Evolutionary conservation across 306 rosid species (phyloP).

Genomic region (Casuarina equisetifolia): DNA sequence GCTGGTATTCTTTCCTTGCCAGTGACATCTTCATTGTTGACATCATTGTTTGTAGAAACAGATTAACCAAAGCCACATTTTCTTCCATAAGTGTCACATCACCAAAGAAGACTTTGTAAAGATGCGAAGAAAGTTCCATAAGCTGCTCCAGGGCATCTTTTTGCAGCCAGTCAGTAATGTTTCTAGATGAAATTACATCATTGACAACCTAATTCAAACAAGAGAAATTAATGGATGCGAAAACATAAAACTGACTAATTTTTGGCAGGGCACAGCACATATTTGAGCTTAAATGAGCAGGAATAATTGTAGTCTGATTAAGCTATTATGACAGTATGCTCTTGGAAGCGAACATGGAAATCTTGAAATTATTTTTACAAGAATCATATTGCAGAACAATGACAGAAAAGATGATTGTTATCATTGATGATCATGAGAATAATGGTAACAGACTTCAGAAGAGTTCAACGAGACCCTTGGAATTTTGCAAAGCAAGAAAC

Average conservation of each 20-base stretch:
- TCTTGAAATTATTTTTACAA: not conserved
- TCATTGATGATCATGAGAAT: not conserved
- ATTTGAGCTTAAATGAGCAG: not conserved
- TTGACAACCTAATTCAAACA: slow-evolving; percentile 59
- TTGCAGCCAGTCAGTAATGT: slow-evolving; percentile 72
- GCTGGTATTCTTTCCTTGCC: slow-evolving; percentile 64
- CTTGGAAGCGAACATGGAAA: not conserved
- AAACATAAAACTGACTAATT: not conserved
- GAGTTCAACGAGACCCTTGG: not conserved
- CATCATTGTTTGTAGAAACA: slow-evolving; percentile 49
- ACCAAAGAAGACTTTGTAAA: slow-evolving; percentile 47
- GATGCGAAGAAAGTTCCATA: slow-evolving; percentile 60
- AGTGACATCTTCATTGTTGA: slow-evolving; percentile 62
- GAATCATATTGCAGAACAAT: not conserved
- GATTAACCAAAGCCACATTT: slow-evolving; percentile 43
- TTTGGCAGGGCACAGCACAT: not conserved
- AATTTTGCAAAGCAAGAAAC: not conserved
- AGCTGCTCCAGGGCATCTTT: slow-evolving; percentile 82
- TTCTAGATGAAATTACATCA: slow-evolving; percentile 56
- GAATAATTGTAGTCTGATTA: not conserved
- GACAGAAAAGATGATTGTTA: not conserved
- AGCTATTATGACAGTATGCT: not conserved
- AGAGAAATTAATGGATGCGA: slow-evolving; percentile 13
- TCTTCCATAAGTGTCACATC: slow-evolving; percentile 43
- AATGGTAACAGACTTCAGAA: not conserved